Evolutionary conservation across 139 green algal species (phyloP), one percentile per base, ranked within the genome.

Genomic region (Ettlia oleoabundans): DNA sequence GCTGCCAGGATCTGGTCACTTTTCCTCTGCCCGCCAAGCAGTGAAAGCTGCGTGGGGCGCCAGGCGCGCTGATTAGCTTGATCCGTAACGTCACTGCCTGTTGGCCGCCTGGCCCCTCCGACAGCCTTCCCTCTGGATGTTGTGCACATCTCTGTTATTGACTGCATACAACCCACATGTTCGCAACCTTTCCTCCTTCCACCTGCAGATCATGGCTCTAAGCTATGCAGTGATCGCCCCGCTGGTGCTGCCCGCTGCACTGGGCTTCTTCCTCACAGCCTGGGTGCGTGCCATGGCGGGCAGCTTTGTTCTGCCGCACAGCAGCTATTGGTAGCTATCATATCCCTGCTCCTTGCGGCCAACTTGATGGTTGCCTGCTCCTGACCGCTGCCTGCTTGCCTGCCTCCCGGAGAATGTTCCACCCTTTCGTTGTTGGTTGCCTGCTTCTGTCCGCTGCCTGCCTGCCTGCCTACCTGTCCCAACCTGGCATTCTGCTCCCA

Each of bases 161-260:
- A 10, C 15, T 58, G 10, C 10, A 58, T 10, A 58, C 47, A 58
- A 15, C 10, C 47, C 47, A 58, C 47, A 58, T 58, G 47, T 58
- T 15, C n/a, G n/a, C n/a, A n/a, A n/a, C n/a, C n/a, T n/a, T n/a
- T 58, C 47, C 10, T 15, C 47, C 47, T 58, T 58, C 13, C 10
- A 24, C 47, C 47, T 58, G 61, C 63, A 70, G 63, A 52, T 51
- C 21, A 79, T 79, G 72, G 72, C n/a, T 0, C 52, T 79, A 21
- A 66, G 32, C 6, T 79, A 79, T 24, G 72, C 52, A 5, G 72
- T 79, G 22, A 67, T 66, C 52, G 55, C 55, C 1, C 72, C 72
- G 21, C 52, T 79, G 33, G 72, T 79, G 52, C 72, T 79, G 72
- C 72, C 72, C 7, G 72, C 72, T 1, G 72, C 72, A 2, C 51